These are phyloP conservation scores for Apiotrichum brassicae DNA, from an alignment of 1,284 basidiomycete genomes.

Conservation along the genomic window DNA sequence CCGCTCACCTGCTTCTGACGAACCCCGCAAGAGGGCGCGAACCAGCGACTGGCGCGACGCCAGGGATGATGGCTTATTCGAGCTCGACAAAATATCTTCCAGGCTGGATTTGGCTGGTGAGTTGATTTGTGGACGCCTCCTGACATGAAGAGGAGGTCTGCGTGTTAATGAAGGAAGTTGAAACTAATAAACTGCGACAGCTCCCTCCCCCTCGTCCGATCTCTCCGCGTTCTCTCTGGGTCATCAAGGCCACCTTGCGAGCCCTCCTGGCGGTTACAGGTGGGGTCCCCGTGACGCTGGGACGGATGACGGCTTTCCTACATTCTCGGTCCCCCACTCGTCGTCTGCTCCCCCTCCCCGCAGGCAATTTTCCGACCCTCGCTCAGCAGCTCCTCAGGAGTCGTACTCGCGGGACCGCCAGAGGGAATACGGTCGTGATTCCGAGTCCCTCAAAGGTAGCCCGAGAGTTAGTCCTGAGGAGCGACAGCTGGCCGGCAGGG, in stretches of 20 bases:
- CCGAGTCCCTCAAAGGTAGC: background rate
- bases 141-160: too few relatives aligned
- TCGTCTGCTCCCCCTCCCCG: background rate
- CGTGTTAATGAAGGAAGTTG: too few relatives aligned
- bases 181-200: background rate
- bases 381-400: background rate
- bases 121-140: background rate
- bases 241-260: background rate
- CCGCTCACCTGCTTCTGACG: constrained; percentile 6
- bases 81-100: constrained; percentile 9
- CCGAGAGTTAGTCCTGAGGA: background rate
- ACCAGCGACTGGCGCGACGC: constrained; percentile 1
- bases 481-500: background rate
- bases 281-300: background rate
- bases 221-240: constrained; percentile 35
- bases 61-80: constrained; percentile 16
- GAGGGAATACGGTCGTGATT: background rate
- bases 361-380: background rate
- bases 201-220: constrained; percentile 25
- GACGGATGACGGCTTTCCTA: constrained; percentile 20
- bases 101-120: constrained; percentile 11
- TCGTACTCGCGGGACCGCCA: background rate
- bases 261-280: background rate
- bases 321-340: constrained; percentile 1
- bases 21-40: constrained; percentile 1